A percentile compares a stretch with the other conserved stretches of the same genome.
These are phyloP conservation scores for Trypanosomatidae sp. DNA, from an alignment of 208 protist genomes.

Conservation along the genomic window DNA sequence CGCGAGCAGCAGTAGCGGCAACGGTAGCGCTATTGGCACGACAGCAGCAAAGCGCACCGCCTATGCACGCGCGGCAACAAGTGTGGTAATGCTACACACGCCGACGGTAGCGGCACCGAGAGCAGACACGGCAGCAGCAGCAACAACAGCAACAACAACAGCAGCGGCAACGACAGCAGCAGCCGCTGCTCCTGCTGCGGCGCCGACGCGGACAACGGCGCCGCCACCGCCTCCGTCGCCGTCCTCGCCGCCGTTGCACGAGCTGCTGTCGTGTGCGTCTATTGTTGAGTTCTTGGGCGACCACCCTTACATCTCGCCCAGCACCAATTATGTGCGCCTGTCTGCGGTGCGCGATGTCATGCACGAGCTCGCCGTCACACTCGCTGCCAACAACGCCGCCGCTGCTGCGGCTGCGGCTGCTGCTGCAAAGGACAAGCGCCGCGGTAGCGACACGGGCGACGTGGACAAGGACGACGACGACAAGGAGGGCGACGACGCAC, in stretches of 20 bases:
- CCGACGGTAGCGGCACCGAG: too few species aligned
- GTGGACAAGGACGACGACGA: background rate
- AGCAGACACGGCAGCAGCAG: too few species aligned
- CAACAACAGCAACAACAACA: too few species aligned
- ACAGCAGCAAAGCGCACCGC: too few species aligned
- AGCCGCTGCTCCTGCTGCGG: background rate
- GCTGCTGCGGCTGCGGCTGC: background rate
- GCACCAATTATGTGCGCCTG: constrained; percentile 41
- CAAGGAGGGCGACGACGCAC: background rate
- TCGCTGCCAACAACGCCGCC: constrained; percentile 6
- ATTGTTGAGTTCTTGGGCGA: constrained; percentile 23
- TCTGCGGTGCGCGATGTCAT: constrained; percentile 24
- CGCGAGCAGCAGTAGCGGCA: too few species aligned
- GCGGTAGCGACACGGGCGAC: background rate
- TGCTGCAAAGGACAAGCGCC: background rate
- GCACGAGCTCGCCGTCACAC: constrained; percentile 7
- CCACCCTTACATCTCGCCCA: constrained; percentile 31
- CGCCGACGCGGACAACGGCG: background rate
- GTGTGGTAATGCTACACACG: too few species aligned
- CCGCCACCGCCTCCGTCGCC: background rate
- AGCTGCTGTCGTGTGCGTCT: background rate
- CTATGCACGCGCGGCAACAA: too few species aligned
- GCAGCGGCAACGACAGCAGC: background rate
- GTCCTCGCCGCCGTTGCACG: background rate
- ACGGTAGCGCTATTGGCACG: too few species aligned